Percentiles rank a stretch among this genome's conserved stretches.
These are phyloP conservation scores for Pseudopyrenochaeta lycopersici DNA, from an alignment of 2,329 filamentous ascomycete genomes.

Conservation along the genomic window DNA sequence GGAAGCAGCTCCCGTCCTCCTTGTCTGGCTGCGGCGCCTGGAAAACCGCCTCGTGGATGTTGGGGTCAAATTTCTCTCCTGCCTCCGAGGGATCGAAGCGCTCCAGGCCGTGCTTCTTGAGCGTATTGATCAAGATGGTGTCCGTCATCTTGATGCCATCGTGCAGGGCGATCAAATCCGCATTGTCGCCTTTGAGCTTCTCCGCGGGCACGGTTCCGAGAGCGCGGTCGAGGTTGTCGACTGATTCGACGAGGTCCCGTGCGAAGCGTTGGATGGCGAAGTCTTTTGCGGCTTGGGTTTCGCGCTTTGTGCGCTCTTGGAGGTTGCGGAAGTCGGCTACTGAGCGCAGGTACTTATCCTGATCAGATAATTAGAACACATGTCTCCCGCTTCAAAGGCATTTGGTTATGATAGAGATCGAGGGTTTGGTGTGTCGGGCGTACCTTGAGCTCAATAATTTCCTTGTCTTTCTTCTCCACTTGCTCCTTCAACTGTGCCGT, in stretches of 20 bases:
- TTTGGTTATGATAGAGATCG: background rate
- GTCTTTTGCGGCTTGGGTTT: constrained; percentile 85
- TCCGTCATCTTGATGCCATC: constrained; percentile 97
- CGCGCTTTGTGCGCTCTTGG: constrained; percentile 90
- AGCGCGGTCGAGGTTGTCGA: constrained; percentile 97
- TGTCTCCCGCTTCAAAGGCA: background rate
- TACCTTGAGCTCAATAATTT: constrained; percentile 87
- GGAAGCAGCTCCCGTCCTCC: constrained; percentile 89
- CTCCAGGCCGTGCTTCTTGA: constrained; percentile 94
- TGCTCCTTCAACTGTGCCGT: constrained; percentile 64
- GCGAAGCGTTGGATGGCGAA: constrained; percentile 96
- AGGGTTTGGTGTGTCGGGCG: constrained; percentile 8
- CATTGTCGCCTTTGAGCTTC: constrained; percentile 71
- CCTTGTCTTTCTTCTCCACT: constrained; percentile 75
- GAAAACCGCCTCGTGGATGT: constrained; percentile 95
- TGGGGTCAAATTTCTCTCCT: constrained; percentile 92
- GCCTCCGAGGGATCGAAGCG: constrained; percentile 77
- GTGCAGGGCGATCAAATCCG: constrained; percentile 82
- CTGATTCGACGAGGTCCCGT: constrained; percentile 90
- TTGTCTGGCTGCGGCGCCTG: constrained; percentile 88
- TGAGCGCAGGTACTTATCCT: constrained; percentile 95
- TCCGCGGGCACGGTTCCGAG: constrained; percentile 79
- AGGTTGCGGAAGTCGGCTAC: constrained; percentile 98
- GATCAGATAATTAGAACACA: constrained; percentile 1
- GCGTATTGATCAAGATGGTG: constrained; percentile 81